Conservation (phyloP, 2,329 filamentous ascomycete species). For the Fusarium sublunatum region DNA sequence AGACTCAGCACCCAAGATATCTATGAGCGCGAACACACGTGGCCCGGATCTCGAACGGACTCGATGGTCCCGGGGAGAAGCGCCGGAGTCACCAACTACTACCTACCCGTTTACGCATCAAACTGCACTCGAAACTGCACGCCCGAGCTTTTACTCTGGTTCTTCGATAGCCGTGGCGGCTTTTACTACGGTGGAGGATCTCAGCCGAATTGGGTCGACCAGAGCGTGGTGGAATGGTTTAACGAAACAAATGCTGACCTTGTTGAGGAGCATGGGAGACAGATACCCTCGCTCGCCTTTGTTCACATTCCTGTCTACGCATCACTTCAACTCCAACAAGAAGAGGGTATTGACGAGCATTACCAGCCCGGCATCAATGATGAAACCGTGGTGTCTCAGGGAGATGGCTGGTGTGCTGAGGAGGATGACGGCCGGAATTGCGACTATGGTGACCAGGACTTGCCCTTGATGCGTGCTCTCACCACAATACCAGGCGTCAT, state of each 20-base stretch:
- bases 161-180: conserved; percentile 74
- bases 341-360: conserved; percentile 50
- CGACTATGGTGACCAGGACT: conserved; percentile 62
- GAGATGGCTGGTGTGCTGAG: conserved; percentile 57
- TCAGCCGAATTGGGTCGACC: conserved; percentile 59
- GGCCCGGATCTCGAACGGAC: conserved; percentile 38
- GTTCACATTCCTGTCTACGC: conserved; percentile 60
- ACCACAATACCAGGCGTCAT: conserved; percentile 65
- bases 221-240: conserved; percentile 59
- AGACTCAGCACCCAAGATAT: conserved; percentile 52
- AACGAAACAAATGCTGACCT: conserved; percentile 50
- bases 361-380: conserved; percentile 60
- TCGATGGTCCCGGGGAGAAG: conserved; percentile 34
- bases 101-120: conserved; percentile 54
- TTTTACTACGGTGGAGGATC: conserved; percentile 55
- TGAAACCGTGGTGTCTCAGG: conserved; percentile 57
- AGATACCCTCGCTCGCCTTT: conserved; percentile 60
- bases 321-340: conserved; percentile 40
- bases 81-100: conserved; percentile 57
- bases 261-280: conserved; percentile 41
- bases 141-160: conserved; percentile 68
- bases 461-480: conserved; percentile 72
- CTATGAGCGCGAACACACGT: conserved; percentile 42
- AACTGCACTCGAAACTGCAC: conserved; percentile 48
- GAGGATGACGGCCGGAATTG: conserved; percentile 53